Base-by-base conservation (phyloP, 1,284 basidiomycete species). In the Calocybe gambosa region DNA sequence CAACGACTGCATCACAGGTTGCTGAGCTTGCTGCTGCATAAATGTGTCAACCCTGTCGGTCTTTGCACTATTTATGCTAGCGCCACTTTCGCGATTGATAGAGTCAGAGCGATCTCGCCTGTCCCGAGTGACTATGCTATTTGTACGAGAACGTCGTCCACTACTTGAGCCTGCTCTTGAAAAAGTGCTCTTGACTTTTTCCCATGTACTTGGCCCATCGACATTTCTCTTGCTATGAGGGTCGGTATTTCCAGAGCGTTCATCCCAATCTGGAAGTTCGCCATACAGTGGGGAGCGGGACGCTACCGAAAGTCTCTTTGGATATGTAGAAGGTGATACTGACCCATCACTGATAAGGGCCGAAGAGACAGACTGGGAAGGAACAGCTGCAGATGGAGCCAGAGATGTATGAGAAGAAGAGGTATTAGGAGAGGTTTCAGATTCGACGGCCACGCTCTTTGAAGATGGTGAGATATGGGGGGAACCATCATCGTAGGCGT, bases 131-230 rank as follows among this genome's bases (percentile, higher is more conserved):
- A 73, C 74, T 47, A 86, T 74, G 57, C 85, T 88, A 57, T 88
- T 88, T 34, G 84, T 80, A 29, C 86, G 78, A 43, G 86, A 89
- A 39, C 87, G 78, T 51, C 85, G 75, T 5, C 86, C 86, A 45
- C 65, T 72, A 46, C 70, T 75, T 38, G 85, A 85, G 16, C 70
- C 74, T 34, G 77, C 78, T 48, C 84, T 72, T 21, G 74, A 73
- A 55, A 85, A 75, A 1, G 77, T 72, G 50, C 65, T 73, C 59
- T 81, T 81, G 48, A 85, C 68, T 57, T 78, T 85, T 51, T 82
- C 77, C 85, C 85, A 88, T 38, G 78, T 66, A 51, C 77, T 80
- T 25, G 74, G 67, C n/a, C 73, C 71, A 38, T 80, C 78, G 10
- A 67, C 77, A 45, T 69, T 74, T 23, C 79, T 75, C 55, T 83